Evolutionary conservation across 352 stramenopile genomes (phyloP), one percentile per base, ranked within the genome.

Genomic region (Phytophthora uliginosa): DNA sequence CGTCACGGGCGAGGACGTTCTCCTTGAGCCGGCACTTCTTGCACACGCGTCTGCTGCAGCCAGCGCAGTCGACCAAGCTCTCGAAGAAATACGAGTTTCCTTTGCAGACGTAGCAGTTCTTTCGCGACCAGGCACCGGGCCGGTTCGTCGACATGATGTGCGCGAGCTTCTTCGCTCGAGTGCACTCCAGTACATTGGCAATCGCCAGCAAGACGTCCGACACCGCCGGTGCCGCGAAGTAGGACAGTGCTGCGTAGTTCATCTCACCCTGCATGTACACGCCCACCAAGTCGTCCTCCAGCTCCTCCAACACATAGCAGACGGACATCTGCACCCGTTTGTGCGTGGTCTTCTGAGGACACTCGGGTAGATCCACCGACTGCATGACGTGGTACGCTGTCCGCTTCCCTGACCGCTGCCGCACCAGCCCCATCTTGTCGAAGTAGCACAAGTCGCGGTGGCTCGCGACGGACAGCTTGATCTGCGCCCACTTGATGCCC

Each of bases 361-460:
- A 63, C 64, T 73, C 53, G 38, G 69, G 62, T 4, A 66, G 74
- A 9, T 73, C 59, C 12, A 83, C 31, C 1, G 76, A 83, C 38
- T 81, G 70, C 65, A 83, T 55, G 42, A 71, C 24, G 8, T 78
- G 69, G 20, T 77, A 83, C 0, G 62, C 76, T 42, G 81, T 69
- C 6, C 73, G 59, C 8, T 66, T 64, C 2, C 69, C 69, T 1
- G 70, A 61, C 13, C 56, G 40, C 17, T 81, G 68, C 0, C 66
- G 55, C 1, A 76, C 66, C 33, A 73, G 52, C 69, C 42, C 73
- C 55, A 71, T 66, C 28, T 76, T 74, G 51, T 84, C 78, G 31
- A 79, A 82, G 55, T 76, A 78, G 33, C 77, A 76, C 55, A 81
- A 42, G 24, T 84, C 74, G 12, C 75, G 71, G 47, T 81, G 63